Conservation (phyloP, 345 rosid genomes). For the Crucihimalaya himalaica region DNA sequence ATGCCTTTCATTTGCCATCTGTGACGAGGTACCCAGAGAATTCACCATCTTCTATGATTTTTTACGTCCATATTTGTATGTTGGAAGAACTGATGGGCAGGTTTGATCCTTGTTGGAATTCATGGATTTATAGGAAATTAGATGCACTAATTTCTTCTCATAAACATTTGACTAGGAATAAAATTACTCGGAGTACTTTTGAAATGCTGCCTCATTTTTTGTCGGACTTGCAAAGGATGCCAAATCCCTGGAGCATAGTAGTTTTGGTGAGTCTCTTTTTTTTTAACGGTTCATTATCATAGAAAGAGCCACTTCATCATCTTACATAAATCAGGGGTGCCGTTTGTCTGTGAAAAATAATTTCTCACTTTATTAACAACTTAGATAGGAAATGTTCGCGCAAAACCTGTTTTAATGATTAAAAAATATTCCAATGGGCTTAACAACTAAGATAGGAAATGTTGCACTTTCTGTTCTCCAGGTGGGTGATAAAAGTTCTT, state of each 20-base stretch:
- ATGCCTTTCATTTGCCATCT: conserved; percentile 62
- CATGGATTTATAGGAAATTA: conserved; percentile 10
- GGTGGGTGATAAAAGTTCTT: neutral
- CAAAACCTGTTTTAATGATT: neutral
- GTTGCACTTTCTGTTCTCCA: neutral
- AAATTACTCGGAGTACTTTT: conserved; percentile 46
- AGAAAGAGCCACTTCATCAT: neutral
- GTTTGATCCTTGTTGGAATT: conserved; percentile 23
- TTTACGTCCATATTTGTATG: conserved; percentile 4
- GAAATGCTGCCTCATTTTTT: conserved; percentile 56
- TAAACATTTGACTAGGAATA: conserved; percentile 52
- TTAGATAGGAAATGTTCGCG: conserved; percentile 14
- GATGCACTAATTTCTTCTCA: conserved; percentile 35
- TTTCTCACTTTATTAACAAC: neutral
- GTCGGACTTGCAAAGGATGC: conserved; percentile 66
- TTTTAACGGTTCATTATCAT: conserved; percentile 4
- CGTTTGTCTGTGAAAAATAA: conserved; percentile 17
- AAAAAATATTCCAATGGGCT: neutral
- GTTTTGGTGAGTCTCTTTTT: conserved; percentile 62
- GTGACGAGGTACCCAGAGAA: conserved; percentile 51
- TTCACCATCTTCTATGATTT: neutral
- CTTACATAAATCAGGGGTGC: conserved; percentile 11
- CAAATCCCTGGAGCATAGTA: conserved; percentile 60
- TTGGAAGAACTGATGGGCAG: conserved; percentile 22
- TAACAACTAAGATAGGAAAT: neutral